Percentiles rank a stretch among this genome's conserved stretches.
Evolutionary conservation across 345 rosid species (phyloP).

Genomic region (Ricinus communis): DNA sequence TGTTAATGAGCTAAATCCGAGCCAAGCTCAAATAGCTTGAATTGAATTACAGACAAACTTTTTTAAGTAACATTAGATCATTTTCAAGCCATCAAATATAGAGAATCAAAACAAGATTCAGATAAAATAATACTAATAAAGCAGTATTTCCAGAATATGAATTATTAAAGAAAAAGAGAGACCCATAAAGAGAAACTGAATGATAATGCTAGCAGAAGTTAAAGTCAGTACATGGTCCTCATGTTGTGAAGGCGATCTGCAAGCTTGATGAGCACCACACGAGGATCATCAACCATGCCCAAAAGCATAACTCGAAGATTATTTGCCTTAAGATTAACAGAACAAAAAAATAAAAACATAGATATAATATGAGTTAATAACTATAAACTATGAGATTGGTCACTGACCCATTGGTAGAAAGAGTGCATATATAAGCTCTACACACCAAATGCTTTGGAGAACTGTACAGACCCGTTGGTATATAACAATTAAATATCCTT

Average conservation of each 20-base stretch:
- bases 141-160: conserved; percentile 3
- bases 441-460: neutral
- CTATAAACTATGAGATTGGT: neutral
- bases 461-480: neutral
- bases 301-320: conserved; percentile 66
- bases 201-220: conserved; percentile 4
- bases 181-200: neutral
- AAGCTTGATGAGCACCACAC: conserved; percentile 79
- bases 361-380: neutral
- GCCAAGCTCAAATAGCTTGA: too few species aligned
- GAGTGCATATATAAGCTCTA: neutral
- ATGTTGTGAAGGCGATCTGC: conserved; percentile 82
- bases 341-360: conserved; percentile 5
- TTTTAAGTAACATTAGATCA: too few species aligned
- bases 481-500: neutral
- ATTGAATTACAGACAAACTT: too few species aligned
- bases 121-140: too few species aligned
- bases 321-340: conserved; percentile 49
- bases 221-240: conserved; percentile 65
- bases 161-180: neutral
- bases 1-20: too few species aligned
- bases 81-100: too few species aligned
- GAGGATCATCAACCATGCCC: conserved; percentile 84
- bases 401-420: too few species aligned
- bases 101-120: too few species aligned